Evolutionary conservation across 106 monocot species (phyloP), one percentile per base, ranked within the genome.

Genomic region (Dendrobium chrysotoxum): DNA sequence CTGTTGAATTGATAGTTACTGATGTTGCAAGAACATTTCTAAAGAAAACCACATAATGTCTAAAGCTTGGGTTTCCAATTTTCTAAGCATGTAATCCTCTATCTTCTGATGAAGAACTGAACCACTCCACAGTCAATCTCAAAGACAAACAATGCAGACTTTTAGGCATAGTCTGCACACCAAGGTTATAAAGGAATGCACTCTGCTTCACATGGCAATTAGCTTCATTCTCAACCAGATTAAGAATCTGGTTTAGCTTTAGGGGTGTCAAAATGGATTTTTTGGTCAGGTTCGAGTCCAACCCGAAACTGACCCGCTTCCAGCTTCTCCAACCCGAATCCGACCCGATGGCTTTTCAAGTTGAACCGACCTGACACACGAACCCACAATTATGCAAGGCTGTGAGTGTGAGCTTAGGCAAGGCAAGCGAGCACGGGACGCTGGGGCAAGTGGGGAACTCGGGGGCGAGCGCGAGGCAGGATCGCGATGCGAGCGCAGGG

Each of bases 111-210:
- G 82, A 31, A n/a, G 83, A 77, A 82, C 77, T 93, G 58, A 96
- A 92, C 71, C 87, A 86, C 66, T 96, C 96, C 64, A 93, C 90
- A 45, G 96, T 96, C 85, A 96, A 85, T 83, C 96, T 94, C 94
- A 96, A 87, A 25, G 85, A 89, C 66, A 96, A 88, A 78, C 96
- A 96, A 82, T 96, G 96, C 28, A 82, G 83, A 78, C 88, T 89
- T 87, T 96, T 96, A 13, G 91, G 93, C 74, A 93, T 90, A 17
- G 96, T 96, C 79, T 96, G 91, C 44, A 89, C 88, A 75, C 88
- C 93, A 77, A 96, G 93, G 21, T 86, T 83, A 78, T 96, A 96
- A 44, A 96, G 86, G 75, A 93, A 93, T 77, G 91, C 91, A 83
- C 93, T 90, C 77, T 96, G 96, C 80, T 85, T 91, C 86, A 82